Conservation (phyloP, 176 grass and related monocot species). For the Areca catechu region DNA sequence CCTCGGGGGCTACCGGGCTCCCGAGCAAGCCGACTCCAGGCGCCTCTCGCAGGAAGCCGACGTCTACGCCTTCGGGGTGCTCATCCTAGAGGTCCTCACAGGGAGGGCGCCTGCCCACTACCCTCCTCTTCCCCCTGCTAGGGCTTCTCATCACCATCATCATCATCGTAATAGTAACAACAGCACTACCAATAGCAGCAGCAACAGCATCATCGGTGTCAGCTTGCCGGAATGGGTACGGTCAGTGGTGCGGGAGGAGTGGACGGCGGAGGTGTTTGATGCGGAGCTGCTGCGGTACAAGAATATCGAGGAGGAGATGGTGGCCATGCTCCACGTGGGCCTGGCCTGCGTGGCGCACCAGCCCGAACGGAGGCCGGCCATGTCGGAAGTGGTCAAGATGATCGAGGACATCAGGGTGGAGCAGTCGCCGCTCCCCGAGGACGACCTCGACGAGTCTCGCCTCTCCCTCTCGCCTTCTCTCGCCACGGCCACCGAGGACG, state of each 20-base stretch:
- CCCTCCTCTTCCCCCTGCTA: slow-evolving; percentile 1
- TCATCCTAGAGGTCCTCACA: slow-evolving; percentile 62
- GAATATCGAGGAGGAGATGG: slow-evolving; percentile 81
- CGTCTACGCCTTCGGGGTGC: slow-evolving; percentile 72
- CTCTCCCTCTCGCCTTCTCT: slow-evolving; percentile 33
- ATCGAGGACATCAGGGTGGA: slow-evolving; percentile 60
- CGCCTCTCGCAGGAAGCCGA: slow-evolving; percentile 69
- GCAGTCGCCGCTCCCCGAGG: slow-evolving; percentile 38
- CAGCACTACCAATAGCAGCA: no score
- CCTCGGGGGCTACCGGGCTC: slow-evolving; percentile 54
- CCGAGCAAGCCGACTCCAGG: slow-evolving; percentile 39
- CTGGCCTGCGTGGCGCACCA: slow-evolving; percentile 38
- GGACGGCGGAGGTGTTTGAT: slow-evolving; percentile 83
- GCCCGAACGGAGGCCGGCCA: slow-evolving; percentile 61
- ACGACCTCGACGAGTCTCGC: slow-evolving; percentile 21
- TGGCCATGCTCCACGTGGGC: slow-evolving; percentile 65
- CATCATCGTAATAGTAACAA: background rate
- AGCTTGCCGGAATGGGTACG: slow-evolving; percentile 55
- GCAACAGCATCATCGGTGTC: slow-evolving; percentile 1
- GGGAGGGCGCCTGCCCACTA: slow-evolving; percentile 41
- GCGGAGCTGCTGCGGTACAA: slow-evolving; percentile 73
- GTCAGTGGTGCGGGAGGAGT: slow-evolving; percentile 79
- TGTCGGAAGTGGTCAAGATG: slow-evolving; percentile 62
- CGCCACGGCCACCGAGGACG: slow-evolving; percentile 31
- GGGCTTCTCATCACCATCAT: background rate